Base-by-base conservation (phyloP, 495 filamentous ascomycete genomes). In the Lasiosphaeria miniovina region DNA sequence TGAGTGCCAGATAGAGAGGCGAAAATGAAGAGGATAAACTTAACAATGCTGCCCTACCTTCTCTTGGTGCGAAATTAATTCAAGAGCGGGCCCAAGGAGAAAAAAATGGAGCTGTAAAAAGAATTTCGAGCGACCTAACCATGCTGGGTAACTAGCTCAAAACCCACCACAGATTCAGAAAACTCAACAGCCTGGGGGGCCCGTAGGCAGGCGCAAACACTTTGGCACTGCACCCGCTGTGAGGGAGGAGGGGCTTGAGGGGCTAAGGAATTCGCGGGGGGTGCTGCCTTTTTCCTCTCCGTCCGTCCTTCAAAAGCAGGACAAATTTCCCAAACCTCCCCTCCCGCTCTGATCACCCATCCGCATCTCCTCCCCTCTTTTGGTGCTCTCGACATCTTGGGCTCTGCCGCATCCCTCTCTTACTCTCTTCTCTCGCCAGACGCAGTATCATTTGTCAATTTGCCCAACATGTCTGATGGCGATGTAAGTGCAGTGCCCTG, bases 401-500 rank as follows among this genome's bases (percentile, higher is more conserved):
- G 63, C 68, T 48, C 59, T 54, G 61, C 64, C 57, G 56, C 68
- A 65, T 71, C 61, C 49, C 58, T 65, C 70, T 60, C 58, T 56
- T 61, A 65, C 58, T 59, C 65, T 65, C 60, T 53, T 59, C 59
- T 57, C 58, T 53, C 53, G 48, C 57, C 61, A 36, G 54, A 63
- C 58, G 43, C 38, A 67, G 58, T 66, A 72, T 74, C 67, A 48
- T 73, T 73, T 57, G 53, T 55, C 67, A 75, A 66, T 66, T 68
- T 63, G 57, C 64, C 70, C 72, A 78, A 73, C 55, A 83, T 84
- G 80, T 72, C 80, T 58, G 80, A 84, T 54, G 77, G 76, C 41
- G 66, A 71, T 54, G 78, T 81, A 65, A 66, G 72, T 73, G 17
- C 48, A 12, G 40, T 52, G 15, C 33, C n/a, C 51, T 46, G 3